phyloP scores from a whole-genome alignment of 257 asterid species.

The Ocimum tenuiflorum region DNA sequence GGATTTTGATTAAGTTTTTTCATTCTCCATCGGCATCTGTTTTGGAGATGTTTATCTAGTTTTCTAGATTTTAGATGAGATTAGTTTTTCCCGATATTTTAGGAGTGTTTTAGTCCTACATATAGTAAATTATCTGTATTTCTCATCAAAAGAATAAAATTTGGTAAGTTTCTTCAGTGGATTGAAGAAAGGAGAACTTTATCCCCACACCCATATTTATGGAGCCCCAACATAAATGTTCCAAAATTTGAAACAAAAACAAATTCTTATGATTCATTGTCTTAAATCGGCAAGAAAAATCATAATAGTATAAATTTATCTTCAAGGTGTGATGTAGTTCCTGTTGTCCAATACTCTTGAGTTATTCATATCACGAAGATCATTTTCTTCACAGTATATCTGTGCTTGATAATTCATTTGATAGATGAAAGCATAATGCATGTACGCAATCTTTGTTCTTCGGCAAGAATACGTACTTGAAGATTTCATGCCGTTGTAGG shows the following conservation, averaged over 20 bases:
- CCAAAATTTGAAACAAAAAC: background rate
- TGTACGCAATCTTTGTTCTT: background rate
- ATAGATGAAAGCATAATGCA: constrained; percentile 5
- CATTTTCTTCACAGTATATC: background rate
- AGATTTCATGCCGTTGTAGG: background rate
- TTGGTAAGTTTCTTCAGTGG: background rate
- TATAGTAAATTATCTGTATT: background rate
- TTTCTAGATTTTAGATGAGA: background rate
- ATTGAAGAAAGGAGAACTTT: background rate
- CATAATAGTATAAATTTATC: background rate
- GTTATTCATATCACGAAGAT: background rate
- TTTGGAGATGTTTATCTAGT: background rate
- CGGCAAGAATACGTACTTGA: background rate
- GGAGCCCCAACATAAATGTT: background rate
- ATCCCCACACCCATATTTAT: background rate
- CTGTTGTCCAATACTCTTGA: background rate
- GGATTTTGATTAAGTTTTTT: background rate
- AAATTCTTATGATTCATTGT: background rate
- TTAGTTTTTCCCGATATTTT: background rate
- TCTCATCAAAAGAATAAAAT: background rate
- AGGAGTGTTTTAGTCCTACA: background rate
- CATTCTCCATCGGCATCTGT: background rate
- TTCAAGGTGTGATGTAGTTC: background rate
- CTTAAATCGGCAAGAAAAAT: background rate
- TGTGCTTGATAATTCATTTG: background rate